Conservation (phyloP, 352 stramenopile species). For the Globisporangium orthogonon region DNA sequence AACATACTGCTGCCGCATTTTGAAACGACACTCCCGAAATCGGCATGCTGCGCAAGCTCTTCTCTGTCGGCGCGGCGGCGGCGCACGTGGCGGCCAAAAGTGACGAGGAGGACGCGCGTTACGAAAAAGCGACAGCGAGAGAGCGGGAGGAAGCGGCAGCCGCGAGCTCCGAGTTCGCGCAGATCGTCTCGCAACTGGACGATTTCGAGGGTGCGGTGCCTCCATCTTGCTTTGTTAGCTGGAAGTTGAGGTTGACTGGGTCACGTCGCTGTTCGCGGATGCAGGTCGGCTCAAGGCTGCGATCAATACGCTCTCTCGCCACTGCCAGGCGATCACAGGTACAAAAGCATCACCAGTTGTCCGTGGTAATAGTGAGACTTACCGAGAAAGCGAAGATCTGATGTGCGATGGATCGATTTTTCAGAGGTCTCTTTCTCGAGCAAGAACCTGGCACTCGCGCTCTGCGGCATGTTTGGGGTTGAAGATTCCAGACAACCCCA, state of each 20-base stretch:
- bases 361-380: background rate
- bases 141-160: background rate
- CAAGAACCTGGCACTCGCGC: conserved; percentile 7
- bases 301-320: conserved; percentile 39
- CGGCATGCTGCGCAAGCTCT: conserved; percentile 53
- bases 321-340: conserved; percentile 55
- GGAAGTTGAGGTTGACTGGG: too few relatives aligned
- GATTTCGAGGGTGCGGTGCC: conserved; percentile 28
- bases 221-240: too few relatives aligned
- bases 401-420: background rate
- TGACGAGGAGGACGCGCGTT: background rate
- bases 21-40: background rate
- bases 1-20: too few relatives aligned
- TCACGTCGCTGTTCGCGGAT: background rate
- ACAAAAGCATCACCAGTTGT: conserved; percentile 1
- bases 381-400: background rate
- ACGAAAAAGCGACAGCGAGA: background rate
- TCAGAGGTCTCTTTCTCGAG: conserved; percentile 22
- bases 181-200: conserved; percentile 24
- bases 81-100: background rate
- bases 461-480: conserved; percentile 7
- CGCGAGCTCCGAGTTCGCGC: conserved; percentile 15
- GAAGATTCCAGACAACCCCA: background rate
- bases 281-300: conserved; percentile 29
- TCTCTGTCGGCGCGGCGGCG: conserved; percentile 16